Evolutionary conservation across 768 basidiomycete species (phyloP).

Genomic region (Leccinum variicolor): DNA sequence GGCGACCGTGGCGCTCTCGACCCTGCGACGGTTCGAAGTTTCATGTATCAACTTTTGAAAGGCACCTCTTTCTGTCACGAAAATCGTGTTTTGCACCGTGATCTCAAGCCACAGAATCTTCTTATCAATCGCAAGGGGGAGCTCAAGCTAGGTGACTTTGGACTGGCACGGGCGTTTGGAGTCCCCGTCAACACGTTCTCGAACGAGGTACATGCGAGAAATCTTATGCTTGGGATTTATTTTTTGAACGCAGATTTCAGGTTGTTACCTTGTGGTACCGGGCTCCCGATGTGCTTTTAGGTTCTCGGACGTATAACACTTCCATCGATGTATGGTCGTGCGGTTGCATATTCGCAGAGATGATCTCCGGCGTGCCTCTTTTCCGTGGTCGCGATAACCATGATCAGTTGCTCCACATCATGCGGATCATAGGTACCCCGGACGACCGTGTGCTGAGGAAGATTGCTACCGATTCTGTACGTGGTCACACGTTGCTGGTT

Average conservation of each 20-base stretch:
- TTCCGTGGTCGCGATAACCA: constrained; percentile 97
- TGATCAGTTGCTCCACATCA: constrained; percentile 96
- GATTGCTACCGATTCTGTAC: constrained; percentile 85
- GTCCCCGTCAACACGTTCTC: constrained; percentile 99
- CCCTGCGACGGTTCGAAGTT: constrained; percentile 82
- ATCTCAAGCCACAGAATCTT: constrained; percentile 97
- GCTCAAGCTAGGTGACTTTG: constrained; percentile 96
- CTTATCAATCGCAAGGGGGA: constrained; percentile 97
- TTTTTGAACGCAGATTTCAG: constrained; percentile 36
- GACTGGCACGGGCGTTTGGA: constrained; percentile 94
- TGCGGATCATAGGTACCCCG: constrained; percentile 95
- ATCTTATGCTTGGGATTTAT: neutral
- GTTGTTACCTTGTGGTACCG: constrained; percentile 99
- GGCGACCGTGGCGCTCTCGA: constrained; percentile 95
- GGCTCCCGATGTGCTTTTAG: constrained; percentile 95
- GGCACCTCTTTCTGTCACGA: constrained; percentile 99
- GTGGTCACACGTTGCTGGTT: constrained; percentile 21
- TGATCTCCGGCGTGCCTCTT: constrained; percentile 96
- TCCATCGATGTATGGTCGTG: constrained; percentile 99
- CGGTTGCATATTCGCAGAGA: constrained; percentile 99
- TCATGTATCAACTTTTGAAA: constrained; percentile 97
- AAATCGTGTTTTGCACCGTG: constrained; percentile 95
- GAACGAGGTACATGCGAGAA: constrained; percentile 64
- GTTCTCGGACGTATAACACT: constrained; percentile 95
- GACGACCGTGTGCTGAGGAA: constrained; percentile 84